phyloP scores from a whole-genome alignment of 805 yeast genomes.

The Barnettozyma sp. region DNA sequence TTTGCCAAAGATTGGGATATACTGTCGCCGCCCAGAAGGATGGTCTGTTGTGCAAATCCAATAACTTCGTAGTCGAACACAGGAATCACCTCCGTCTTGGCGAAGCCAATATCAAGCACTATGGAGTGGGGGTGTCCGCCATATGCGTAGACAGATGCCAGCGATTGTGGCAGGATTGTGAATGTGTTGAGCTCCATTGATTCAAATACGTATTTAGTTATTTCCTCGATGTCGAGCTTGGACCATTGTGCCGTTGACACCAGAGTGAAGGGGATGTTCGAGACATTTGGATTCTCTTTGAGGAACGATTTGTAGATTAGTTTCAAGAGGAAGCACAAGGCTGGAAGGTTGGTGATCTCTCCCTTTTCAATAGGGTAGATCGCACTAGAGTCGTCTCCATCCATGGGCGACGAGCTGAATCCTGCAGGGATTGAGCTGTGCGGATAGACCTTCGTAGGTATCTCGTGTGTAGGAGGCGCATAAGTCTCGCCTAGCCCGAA shows the following conservation, averaged over 20 bases:
- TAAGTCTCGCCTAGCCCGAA: slow-evolving; percentile 72
- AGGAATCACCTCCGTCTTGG: slow-evolving; percentile 71
- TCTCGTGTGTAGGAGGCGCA: slow-evolving; percentile 64
- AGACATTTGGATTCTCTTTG: slow-evolving; percentile 23
- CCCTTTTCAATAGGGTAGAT: slow-evolving; percentile 63
- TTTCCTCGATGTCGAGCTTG: slow-evolving; percentile 53
- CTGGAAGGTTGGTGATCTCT: slow-evolving; percentile 57
- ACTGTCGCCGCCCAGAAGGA: slow-evolving; percentile 54
- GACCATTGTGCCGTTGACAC: slow-evolving; percentile 68
- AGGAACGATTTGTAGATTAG: slow-evolving; percentile 41
- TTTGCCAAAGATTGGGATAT: slow-evolving; percentile 50
- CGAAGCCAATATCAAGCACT: slow-evolving; percentile 75
- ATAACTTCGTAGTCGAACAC: slow-evolving; percentile 66
- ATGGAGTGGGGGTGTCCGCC: slow-evolving; percentile 58
- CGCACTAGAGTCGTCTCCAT: slow-evolving; percentile 33
- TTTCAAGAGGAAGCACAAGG: slow-evolving; percentile 55
- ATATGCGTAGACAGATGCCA: slow-evolving; percentile 69
- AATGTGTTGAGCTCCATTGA: slow-evolving; percentile 64
- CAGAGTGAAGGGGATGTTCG: slow-evolving; percentile 62
- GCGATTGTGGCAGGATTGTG: slow-evolving; percentile 56
- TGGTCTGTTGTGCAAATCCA: slow-evolving; percentile 43
- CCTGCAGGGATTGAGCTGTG: slow-evolving; percentile 31
- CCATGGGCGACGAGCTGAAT: slow-evolving; percentile 24
- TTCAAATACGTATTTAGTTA: slow-evolving; percentile 75
- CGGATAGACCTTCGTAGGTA: slow-evolving; percentile 72